A percentile compares a stretch with the other conserved stretches of the same genome.
Evolutionary conservation across 257 asterid species (phyloP).

Genomic region (Solanum chmielewskii): DNA sequence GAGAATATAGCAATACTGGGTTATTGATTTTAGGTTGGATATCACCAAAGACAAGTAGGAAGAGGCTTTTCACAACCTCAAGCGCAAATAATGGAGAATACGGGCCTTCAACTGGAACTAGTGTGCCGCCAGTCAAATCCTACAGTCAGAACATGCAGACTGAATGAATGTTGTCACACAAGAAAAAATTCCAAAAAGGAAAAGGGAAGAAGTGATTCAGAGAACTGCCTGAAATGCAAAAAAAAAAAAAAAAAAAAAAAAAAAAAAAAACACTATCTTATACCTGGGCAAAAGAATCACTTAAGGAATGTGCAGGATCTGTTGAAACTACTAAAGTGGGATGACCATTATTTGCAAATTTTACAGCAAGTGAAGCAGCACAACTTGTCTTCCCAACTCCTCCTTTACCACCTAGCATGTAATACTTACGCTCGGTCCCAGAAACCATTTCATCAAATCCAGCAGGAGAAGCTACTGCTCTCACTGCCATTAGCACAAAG

Average conservation of each 20-base stretch:
- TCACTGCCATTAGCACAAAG: constrained; percentile 39
- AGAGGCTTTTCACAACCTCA: constrained; percentile 46
- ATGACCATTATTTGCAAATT: constrained; percentile 93
- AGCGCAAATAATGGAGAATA: constrained; percentile 88
- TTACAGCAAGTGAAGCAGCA: constrained; percentile 96
- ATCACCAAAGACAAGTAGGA: background rate
- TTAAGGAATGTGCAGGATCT: constrained; percentile 96
- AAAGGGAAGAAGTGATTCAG: background rate
- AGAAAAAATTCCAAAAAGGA: background rate
- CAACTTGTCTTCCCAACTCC: constrained; percentile 99
- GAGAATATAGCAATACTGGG: background rate
- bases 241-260: background rate
- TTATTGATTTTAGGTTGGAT: background rate
- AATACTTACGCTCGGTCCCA: constrained; percentile 86
- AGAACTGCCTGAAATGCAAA: background rate
- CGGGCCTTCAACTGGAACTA: constrained; percentile 91
- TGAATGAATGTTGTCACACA: background rate
- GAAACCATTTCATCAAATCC: constrained; percentile 87
- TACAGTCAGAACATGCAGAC: constrained; percentile 14
- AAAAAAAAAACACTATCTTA: background rate
- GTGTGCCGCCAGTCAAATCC: constrained; percentile 87
- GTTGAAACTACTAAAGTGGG: constrained; percentile 98
- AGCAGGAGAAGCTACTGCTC: constrained; percentile 65
- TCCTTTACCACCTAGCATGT: constrained; percentile 98
- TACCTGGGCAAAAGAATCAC: constrained; percentile 99